Conservation (phyloP, 108 stramenopile species). For the Pseudonitzschia multiseries region DNA sequence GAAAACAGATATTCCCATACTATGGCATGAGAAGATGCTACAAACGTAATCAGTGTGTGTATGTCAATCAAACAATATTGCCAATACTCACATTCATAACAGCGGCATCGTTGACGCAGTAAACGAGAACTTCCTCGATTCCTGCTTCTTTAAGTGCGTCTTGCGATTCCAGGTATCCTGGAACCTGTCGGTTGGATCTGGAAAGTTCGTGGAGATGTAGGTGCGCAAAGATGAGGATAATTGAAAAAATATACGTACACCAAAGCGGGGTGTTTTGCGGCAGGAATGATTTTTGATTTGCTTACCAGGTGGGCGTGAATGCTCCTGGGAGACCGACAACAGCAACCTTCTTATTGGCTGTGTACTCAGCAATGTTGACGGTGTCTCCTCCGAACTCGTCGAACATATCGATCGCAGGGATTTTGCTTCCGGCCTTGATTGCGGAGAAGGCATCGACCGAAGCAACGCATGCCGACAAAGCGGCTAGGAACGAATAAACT, state of each 20-base stretch:
- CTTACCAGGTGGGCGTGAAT: constrained; percentile 72
- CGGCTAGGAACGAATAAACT: constrained; percentile 15
- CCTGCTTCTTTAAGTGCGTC: constrained; percentile 64
- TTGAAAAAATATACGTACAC: neutral
- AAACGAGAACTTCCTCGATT: constrained; percentile 64
- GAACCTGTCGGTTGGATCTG: constrained; percentile 71
- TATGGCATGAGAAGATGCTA: constrained; percentile 40
- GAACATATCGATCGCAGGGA: constrained; percentile 38
- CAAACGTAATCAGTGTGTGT: constrained; percentile 21
- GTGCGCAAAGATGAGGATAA: too few species aligned
- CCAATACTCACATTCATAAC: constrained; percentile 22
- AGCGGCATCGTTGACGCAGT: constrained; percentile 62
- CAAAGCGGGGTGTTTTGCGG: neutral
- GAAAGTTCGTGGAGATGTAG: neutral
- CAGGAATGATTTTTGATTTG: constrained; percentile 17
- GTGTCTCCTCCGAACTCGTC: constrained; percentile 34
- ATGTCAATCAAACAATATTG: constrained; percentile 33
- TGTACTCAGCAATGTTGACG: constrained; percentile 52
- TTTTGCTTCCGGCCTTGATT: constrained; percentile 32
- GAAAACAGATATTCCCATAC: constrained; percentile 22
- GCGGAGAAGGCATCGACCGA: constrained; percentile 26
- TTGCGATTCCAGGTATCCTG: constrained; percentile 70
- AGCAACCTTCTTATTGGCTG: constrained; percentile 46
- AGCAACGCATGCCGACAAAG: constrained; percentile 23
- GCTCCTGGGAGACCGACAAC: constrained; percentile 73